Base-by-base conservation (phyloP, 192 early-diverging fungal genomes). In the Coemansia erecta region DNA sequence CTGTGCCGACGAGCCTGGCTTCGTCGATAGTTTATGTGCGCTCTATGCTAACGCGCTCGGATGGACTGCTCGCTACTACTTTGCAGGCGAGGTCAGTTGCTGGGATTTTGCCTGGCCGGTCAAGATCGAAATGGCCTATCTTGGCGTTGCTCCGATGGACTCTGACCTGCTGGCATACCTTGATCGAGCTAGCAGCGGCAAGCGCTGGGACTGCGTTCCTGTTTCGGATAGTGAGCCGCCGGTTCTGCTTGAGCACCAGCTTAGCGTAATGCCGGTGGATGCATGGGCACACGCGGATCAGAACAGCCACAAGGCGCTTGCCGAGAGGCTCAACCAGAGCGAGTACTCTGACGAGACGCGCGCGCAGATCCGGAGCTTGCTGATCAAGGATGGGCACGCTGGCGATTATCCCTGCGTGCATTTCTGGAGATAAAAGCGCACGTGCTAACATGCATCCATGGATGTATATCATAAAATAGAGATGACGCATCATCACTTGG, bases 41-140 rank as follows among this genome's bases (percentile, higher is more conserved):
- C 28, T 43, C 43, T 77, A 77, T 19, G 68, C 61, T 0, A 22
- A 61, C 9, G 64, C 68, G 4, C 58, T 77, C 40, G 74, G 53
- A 0, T 77, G 74, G 74, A 71, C 68, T 3, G 24, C 64, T 1
- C 53, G 37, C 43, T 71, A 71, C 39, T 77, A 67, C 55, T 77
- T 77, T 64, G 26, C 35, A 0, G 60, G 64, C 13, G 17, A 46
- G 1, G 74, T 71, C 2, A 48, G 61, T 37, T 64, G 68, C 64
- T 77, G 74, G 74, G 49, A 60, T 14, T 70, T 71, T 53, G 41
- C 51, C 8, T 76, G 73, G 73, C 73, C 73, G 0, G 64, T 53
- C 9, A 56, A 70, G 14, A 63, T 69, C 10, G 58, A 53, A 18
- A 13, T 51, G 7, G 17, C 54, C 2, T 15, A 50, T 3, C 4